Evolutionary conservation across 1,139 yeast species (phyloP), one percentile per base, ranked within the genome.

Genomic region (Pichia sp.): DNA sequence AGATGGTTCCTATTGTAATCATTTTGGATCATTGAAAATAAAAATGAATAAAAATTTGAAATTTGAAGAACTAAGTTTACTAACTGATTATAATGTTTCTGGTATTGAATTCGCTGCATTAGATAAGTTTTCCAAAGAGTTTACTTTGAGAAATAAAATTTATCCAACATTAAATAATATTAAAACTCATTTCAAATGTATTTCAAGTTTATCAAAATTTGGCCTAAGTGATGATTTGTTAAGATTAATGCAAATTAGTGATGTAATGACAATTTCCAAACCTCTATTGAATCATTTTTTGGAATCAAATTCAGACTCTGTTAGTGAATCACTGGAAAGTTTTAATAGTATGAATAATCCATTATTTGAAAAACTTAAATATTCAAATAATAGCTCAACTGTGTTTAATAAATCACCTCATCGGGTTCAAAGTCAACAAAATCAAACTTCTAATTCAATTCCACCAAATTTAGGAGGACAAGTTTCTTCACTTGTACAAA

Each of bases 211-310:
- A 55, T 70, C 80, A 27, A 72, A 78, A 51, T 79, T 78, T 56
- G 95, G 95, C 0, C 68, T 85, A n/a, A 80, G 79, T 49, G 82
- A 78, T 47, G 74, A 75, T 38, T 83, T 87, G 3, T 76, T 86
- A 80, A 71, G 91, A 50, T 73, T 83, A 36, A 67, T 87, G 70
- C 93, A 87, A 66, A 79, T 87, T 4, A 78, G 89, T 46, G 95
- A 87, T 67, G 84, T 84, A 1, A 83, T 88, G 87, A 75, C 88
- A 0, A 80, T 80, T 55, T 73, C 87, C 60, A 76, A 79, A 53
- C 81, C 85, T 33, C 69, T 86, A 52, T 83, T 86, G 83, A 73
- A 75, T 31, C 83, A 77, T 60, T 75, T 84, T 28, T 65, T 74
- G 49, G 60, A 67, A 11, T 67, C 70, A 2, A 69, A 71, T n/a